Percentiles rank a stretch among this genome's conserved stretches.
Evolutionary conservation across 202 grass and related monocot genomes (phyloP).

Genomic region (Saccharum hybrid): DNA sequence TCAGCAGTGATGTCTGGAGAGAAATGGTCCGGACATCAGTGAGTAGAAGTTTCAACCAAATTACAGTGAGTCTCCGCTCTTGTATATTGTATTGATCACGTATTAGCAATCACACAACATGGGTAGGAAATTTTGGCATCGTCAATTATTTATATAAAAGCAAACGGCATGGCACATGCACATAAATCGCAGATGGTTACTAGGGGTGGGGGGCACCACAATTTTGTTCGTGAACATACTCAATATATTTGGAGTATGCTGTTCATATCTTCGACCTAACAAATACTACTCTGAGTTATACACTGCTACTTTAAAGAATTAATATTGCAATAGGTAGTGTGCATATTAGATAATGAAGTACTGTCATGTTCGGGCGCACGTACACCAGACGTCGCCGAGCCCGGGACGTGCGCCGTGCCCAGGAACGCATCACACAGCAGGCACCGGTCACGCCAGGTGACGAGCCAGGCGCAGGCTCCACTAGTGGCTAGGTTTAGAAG

Average conservation of each 20-base stretch:
- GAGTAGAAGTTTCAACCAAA: conserved; percentile 98
- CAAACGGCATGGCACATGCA: not conserved
- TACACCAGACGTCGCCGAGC: too few relatives aligned
- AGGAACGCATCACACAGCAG: too few relatives aligned
- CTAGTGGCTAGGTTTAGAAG: too few relatives aligned
- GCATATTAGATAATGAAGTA: not conserved
- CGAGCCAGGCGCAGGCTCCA: too few relatives aligned
- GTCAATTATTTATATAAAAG: conserved; percentile 9
- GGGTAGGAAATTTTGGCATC: not conserved
- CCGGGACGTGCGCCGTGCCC: too few relatives aligned
- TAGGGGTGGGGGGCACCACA: not conserved
- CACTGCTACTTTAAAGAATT: not conserved
- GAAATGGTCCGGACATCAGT: conserved; percentile 87
- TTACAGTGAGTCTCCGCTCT: conserved; percentile 68
- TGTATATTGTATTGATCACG: not conserved
- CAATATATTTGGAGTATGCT: not conserved
- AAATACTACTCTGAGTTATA: not conserved
- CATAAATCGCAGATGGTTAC: not conserved
- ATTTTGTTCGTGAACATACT: conserved; percentile 23
- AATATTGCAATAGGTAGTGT: conserved; percentile 7
- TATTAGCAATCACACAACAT: conserved; percentile 25
- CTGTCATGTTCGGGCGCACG: too few relatives aligned
- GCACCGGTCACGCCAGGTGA: too few relatives aligned
- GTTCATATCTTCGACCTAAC: not conserved
- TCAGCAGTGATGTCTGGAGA: conserved; percentile 75